Conservation (phyloP, 208 protist species). For the Leishmania tarentolae region DNA sequence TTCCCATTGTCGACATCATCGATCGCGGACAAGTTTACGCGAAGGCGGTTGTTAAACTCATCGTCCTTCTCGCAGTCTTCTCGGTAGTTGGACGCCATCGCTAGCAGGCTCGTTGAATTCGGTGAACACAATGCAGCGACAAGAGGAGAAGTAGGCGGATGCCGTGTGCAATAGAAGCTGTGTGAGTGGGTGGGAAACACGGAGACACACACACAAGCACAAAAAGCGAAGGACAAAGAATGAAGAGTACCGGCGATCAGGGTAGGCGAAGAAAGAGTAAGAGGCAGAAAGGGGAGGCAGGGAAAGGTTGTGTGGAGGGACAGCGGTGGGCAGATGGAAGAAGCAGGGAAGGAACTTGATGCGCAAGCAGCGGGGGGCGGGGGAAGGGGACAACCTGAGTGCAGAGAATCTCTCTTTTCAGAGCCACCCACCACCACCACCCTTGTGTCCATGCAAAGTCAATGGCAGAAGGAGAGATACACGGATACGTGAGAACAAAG, state of each 20-base stretch:
- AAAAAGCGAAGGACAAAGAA: neutral
- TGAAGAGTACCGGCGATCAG: neutral
- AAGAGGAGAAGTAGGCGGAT: neutral
- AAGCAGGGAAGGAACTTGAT: neutral
- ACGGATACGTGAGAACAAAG: neutral
- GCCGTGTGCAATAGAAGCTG: neutral
- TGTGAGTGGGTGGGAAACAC: neutral
- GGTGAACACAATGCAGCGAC: neutral
- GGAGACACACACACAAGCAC: neutral
- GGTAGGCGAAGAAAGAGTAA: neutral
- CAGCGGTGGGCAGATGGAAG: neutral
- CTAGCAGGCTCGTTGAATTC: neutral
- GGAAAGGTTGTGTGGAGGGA: neutral
- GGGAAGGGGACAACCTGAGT: neutral
- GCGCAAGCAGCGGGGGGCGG: neutral
- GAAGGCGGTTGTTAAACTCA: constrained; percentile 27
- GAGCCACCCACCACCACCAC: neutral
- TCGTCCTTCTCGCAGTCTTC: constrained; percentile 28
- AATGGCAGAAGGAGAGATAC: neutral
- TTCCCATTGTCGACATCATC: constrained; percentile 22
- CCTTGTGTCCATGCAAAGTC: neutral
- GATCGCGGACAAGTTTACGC: constrained; percentile 28
- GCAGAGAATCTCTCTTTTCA: neutral
- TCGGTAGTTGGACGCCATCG: constrained; percentile 18
- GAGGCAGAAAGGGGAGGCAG: neutral